phyloP scores from a whole-genome alignment of 495 filamentous ascomycete genomes.

The Neurospora discreta region DNA sequence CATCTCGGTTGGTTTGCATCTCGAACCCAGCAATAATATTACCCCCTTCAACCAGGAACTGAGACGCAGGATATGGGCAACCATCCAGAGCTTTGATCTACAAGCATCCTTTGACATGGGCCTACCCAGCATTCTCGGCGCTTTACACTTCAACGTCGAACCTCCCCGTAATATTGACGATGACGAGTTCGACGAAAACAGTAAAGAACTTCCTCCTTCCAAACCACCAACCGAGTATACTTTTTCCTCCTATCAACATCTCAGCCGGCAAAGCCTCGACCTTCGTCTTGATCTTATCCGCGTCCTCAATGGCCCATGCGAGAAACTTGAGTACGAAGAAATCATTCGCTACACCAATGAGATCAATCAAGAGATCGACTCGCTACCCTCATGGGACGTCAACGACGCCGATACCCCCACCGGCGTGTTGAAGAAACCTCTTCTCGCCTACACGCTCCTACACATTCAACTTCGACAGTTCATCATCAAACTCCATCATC shows the following conservation, averaged over 20 bases:
- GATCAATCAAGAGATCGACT: slow-evolving; percentile 32
- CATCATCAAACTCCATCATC: slow-evolving; percentile 34
- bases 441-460: slow-evolving; percentile 30
- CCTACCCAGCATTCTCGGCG: slow-evolving; percentile 36
- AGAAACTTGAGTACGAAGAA: slow-evolving; percentile 29
- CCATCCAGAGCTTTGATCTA: slow-evolving; percentile 48
- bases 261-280: slow-evolving; percentile 26
- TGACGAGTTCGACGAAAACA: slow-evolving; percentile 32
- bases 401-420: slow-evolving; percentile 2
- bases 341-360: slow-evolving; percentile 35
- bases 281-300: slow-evolving; percentile 32
- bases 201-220: slow-evolving; percentile 23
- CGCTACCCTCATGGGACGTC: slow-evolving; percentile 31
- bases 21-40: slow-evolving; percentile 33
- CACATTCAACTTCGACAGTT: slow-evolving; percentile 33
- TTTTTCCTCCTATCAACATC: slow-evolving; percentile 29
- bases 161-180: slow-evolving; percentile 34
- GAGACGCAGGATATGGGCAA: slow-evolving; percentile 54
- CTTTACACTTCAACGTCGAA: slow-evolving; percentile 26
- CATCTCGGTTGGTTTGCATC: slow-evolving; percentile 45
- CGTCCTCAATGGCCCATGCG: slow-evolving; percentile 22
- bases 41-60: slow-evolving; percentile 51
- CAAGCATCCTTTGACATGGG: slow-evolving; percentile 50
- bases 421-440: slow-evolving; percentile 17
- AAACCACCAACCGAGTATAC: slow-evolving; percentile 27